Evolutionary conservation across 108 stramenopile species (phyloP), one percentile per base, ranked within the genome.

Genomic region (Fistulifera pelliculosa): DNA sequence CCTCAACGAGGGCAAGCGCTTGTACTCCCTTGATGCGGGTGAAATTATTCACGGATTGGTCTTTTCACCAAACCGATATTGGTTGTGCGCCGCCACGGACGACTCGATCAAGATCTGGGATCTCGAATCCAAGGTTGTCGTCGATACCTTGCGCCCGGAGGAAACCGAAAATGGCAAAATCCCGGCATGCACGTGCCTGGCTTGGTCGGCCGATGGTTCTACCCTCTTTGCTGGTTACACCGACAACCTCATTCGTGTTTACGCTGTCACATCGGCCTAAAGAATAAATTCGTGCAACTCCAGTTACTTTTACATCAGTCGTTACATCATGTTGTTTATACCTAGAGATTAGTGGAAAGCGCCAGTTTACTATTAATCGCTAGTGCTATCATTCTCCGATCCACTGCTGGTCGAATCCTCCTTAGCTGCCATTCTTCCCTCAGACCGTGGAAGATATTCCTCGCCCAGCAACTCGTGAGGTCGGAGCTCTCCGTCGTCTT

Each of bases 21-120:
- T 99, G 7, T 99, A 99, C 97, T 73, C 77, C 54, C 79, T 99
- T 54, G 98, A 98, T 68, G 98, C 99, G 31, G 96, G 94, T 39
- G 94, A 96, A 66, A 93, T 96, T 75, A 99, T 99, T 83, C 85
- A 99, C 85, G 81, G 90, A 25, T 84, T 99, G 26, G 93, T 96
- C 65, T 99, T 99, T 76, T 94, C 93, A 51, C 99, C 99, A 67
- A 98, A 97, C 90, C 89, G 97, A 53, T 99, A 98, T 93, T 99
- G 99, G 99, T 79, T 99, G 67, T 98, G 96, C 70, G 99, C 99
- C 38, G 99, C 98, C 58, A 99, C 99, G 44, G 89, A 90, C 43
- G 81, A 91, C 27, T 75, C 80, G 78, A 97, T 99, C 95, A 98
- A 96, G 87, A 99, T 99, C 69, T 99, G 97, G 97, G 99, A 99